Base-by-base conservation (phyloP, 2,329 filamentous ascomycete genomes). In the Fonsecaea pedrosoi region DNA sequence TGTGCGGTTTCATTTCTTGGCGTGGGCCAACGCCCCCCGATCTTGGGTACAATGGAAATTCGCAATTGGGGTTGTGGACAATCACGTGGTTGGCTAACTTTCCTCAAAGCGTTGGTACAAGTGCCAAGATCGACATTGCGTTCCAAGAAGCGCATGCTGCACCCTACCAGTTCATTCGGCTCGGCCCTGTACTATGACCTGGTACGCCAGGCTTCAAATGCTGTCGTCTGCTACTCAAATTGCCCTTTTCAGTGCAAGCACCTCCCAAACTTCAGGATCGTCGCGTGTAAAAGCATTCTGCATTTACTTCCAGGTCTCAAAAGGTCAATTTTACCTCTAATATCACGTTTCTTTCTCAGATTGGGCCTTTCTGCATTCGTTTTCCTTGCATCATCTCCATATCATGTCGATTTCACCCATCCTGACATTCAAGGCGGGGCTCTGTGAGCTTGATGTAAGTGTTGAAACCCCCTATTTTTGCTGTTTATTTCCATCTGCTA, bases 361-460 rank as follows among this genome's bases (percentile, higher is more conserved):
- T 25, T 25, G 45, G 6, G 6, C 21, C 8, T 21, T 48, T 34
- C 8, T 7, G 56, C n/a, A 2, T 15, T 55, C 34, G 18, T 38
- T 37, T 60, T 55, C 62, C 42, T 58, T 70, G 70, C 53, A 53
- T 63, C 54, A 67, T 54, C 66, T 8, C 34, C 15, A 37, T 21
- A 82, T 68, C 71, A 97, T 97, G 93, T 92, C 94, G 70, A 89
- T 92, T 80, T 79, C 85, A 73, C 93, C 94, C 37, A 86, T 97
- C 76, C 94, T 98, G 78, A 96, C 93, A 15, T 98, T 98, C 86
- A 97, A 97, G 85, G 94, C 94, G 71, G 94, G 94, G 79, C 87
- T 87, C 78, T 98, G 94, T 82, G 89, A 95, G 61, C 78, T 94
- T 68, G 89, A 94, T 78, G 93, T 96, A 82, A 77, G 90, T 66